Conservation (phyloP, 495 filamentous ascomycete genomes). For the Rhypophila decipiens region DNA sequence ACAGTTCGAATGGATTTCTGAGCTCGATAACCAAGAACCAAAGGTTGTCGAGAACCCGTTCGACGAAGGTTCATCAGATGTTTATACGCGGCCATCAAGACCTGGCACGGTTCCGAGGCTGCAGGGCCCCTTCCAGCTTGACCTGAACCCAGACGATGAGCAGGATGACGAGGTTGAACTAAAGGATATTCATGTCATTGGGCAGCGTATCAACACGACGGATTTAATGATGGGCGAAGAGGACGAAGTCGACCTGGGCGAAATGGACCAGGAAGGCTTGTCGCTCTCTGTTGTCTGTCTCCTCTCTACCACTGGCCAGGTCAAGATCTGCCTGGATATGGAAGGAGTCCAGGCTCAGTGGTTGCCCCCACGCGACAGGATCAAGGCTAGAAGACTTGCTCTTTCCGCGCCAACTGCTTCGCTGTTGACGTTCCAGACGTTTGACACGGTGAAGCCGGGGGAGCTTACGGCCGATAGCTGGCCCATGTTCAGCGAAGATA, state of each 20-base stretch:
- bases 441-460: conserved; percentile 53
- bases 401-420: conserved; percentile 25
- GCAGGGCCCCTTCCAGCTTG: conserved; percentile 78
- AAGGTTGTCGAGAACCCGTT: conserved; percentile 34
- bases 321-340: conserved; percentile 73
- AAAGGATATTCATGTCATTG: conserved; percentile 50
- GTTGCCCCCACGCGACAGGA: conserved; percentile 57
- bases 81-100: conserved; percentile 63
- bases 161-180: conserved; percentile 62
- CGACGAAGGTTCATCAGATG: conserved; percentile 42
- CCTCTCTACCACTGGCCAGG: conserved; percentile 61
- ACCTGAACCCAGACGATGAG: conserved; percentile 54
- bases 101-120: conserved; percentile 69
- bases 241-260: conserved; percentile 46
- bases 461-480: conserved; percentile 50
- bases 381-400: conserved; percentile 26
- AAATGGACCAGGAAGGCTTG: conserved; percentile 55
- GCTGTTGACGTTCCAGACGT: conserved; percentile 45
- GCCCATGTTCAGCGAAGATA: conserved; percentile 70
- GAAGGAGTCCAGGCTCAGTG: conserved; percentile 79
- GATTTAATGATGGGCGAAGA: conserved; percentile 58
- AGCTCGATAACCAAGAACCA: conserved; percentile 74
- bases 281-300: conserved; percentile 71
- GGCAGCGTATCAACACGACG: conserved; percentile 46
- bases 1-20: conserved; percentile 76